Evolutionary conservation across 306 rosid genomes (phyloP).

Genomic region (Pyrus betulifolia): DNA sequence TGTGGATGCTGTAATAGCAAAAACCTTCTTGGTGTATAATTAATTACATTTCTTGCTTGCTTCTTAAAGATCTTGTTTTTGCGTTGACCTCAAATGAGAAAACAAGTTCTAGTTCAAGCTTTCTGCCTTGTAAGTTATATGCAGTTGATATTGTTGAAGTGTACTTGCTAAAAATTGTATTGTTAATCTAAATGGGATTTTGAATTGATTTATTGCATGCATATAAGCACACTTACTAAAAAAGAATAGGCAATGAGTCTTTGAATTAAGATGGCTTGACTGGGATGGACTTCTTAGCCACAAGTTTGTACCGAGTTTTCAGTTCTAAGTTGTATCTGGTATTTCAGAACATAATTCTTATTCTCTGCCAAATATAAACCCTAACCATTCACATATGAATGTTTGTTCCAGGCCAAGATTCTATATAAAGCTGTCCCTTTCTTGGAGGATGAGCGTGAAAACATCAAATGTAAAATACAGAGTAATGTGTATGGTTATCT

Average conservation of each 20-base stretch:
- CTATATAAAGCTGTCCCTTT: conserved; percentile 76
- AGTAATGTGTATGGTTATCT: conserved; percentile 85
- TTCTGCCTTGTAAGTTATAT: background rate
- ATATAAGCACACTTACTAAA: background rate
- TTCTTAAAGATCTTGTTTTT: background rate
- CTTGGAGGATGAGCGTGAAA: conserved; percentile 78
- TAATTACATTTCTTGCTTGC: background rate
- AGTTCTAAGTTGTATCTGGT: background rate
- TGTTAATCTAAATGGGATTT: background rate
- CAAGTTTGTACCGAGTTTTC: background rate
- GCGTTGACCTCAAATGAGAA: background rate
- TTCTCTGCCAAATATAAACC: background rate
- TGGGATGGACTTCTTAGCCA: background rate
- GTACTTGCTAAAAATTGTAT: background rate
- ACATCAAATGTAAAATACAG: conserved; percentile 77
- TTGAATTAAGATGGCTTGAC: background rate
- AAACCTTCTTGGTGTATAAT: background rate
- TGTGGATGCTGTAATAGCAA: background rate
- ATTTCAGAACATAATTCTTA: background rate
- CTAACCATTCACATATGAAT: conserved; percentile 10
- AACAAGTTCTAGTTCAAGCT: background rate
- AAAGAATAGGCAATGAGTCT: background rate
- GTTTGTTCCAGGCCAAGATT: conserved; percentile 74
- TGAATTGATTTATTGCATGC: background rate
- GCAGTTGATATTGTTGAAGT: background rate